These are phyloP conservation scores for Volutella citrinella DNA, from an alignment of 2,329 filamentous ascomycete genomes.

Conservation along the genomic window DNA sequence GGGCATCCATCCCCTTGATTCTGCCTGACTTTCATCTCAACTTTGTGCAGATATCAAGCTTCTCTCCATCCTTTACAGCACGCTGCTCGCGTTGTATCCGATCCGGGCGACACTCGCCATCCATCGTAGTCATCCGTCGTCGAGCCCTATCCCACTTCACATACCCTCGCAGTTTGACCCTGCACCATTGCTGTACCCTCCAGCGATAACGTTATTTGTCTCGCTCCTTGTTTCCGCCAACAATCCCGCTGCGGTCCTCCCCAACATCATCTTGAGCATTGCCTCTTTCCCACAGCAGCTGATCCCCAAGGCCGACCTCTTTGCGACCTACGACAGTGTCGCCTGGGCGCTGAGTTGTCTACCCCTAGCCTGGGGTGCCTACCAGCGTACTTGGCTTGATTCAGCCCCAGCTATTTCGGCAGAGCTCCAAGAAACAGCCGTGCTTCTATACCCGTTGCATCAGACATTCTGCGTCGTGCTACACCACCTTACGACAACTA, in stretches of 20 bases:
- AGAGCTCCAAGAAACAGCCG: slow-evolving; percentile 49
- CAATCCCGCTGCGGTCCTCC: slow-evolving; percentile 61
- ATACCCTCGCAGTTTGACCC: slow-evolving; percentile 83
- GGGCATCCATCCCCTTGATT: too few species aligned
- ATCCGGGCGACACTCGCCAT: slow-evolving; percentile 49
- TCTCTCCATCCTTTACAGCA: slow-evolving; percentile 32
- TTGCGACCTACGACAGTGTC: slow-evolving; percentile 58
- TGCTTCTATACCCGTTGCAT: slow-evolving; percentile 78
- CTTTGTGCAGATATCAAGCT: slow-evolving; percentile 46
- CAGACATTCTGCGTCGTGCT: slow-evolving; percentile 71
- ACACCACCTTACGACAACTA: slow-evolving; percentile 82
- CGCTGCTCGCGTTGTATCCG: slow-evolving; percentile 55
- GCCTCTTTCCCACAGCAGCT: slow-evolving; percentile 71
- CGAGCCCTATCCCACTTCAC: slow-evolving; percentile 39
- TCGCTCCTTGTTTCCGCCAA: slow-evolving; percentile 68
- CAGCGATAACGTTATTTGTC: slow-evolving; percentile 71
- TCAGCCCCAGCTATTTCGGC: slow-evolving; percentile 42
- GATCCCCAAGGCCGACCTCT: slow-evolving; percentile 60
- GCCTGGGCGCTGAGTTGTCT: slow-evolving; percentile 78
- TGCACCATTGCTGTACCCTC: slow-evolving; percentile 85
- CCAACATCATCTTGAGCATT: slow-evolving; percentile 79
- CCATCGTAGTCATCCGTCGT: slow-evolving; percentile 35
- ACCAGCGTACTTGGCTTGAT: too few species aligned
- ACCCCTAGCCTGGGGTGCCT: slow-evolving; percentile 55
- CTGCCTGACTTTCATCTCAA: too few species aligned